Base-by-base conservation (phyloP, 2,329 filamentous ascomycete species). In the Trichoderma koningiopsis region DNA sequence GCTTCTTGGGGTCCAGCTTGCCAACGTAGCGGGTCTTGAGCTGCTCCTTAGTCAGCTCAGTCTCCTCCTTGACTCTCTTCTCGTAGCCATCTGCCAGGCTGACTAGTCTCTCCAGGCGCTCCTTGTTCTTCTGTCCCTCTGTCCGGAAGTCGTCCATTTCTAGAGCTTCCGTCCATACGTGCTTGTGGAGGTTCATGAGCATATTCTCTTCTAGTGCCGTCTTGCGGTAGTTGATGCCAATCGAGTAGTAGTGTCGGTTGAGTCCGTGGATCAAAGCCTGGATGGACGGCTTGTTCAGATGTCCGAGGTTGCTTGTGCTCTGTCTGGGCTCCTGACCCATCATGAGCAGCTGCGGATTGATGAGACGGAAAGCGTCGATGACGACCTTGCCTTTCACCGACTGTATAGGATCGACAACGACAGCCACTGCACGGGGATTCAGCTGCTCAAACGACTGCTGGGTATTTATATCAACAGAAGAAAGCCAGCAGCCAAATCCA, bases 381-480 rank as follows among this genome's bases (percentile, higher is more conserved):
- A 99, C 96, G 75, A 99, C 96, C 82, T 99, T 99, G 82, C 96
- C 96, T 85, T 99, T 99, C 79, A 99, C 96, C 71, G 96, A 98
- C 82, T 99, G 96, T 77, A 99, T 98, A 53, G 96, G 96, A 77
- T 99, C 96, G 77, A 99, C 94, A 76, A 99, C 96, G 62, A 99
- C 96, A 74, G 96, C 96, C 73, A 99, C 96, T 74, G 96, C 95
- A 78, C 96, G 93, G 43, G 96, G 94, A 8, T 94, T 99, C 70
- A 99, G 89, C 83, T 98, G 96, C 84, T 99, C 96, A 81, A 99
- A 99, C n/a, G 94, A 97, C 82, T 99, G 96, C 80, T 99, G 96
- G 35, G 96, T 99, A 84, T 99, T 98, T 85, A 99, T 98, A 85
- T 99, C 96, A 79, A 99, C 96, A 22, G 92, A 96, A 2, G 96